phyloP scores from a whole-genome alignment of 2,329 filamentous ascomycete species.

The Xenosphaeropsis pyriputrescens region DNA sequence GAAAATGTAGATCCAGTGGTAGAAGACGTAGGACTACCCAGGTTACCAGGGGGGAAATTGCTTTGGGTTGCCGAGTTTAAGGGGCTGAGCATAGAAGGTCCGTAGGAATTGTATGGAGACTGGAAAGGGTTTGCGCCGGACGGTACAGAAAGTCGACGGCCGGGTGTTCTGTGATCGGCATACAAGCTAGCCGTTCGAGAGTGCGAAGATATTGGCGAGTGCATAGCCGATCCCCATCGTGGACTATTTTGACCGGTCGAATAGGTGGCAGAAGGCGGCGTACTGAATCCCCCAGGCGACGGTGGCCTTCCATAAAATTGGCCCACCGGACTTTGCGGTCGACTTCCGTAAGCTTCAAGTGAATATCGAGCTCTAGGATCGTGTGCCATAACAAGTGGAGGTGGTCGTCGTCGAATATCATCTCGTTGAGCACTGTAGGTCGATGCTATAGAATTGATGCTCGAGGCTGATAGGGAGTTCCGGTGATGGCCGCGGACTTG shows the following conservation, averaged over 20 bases:
- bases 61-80: slow-evolving; percentile 38
- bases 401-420: slow-evolving; percentile 58
- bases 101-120: slow-evolving; percentile 41
- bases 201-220: slow-evolving; percentile 58
- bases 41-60: slow-evolving; percentile 38
- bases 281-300: slow-evolving; percentile 63
- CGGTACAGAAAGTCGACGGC: slow-evolving; percentile 69
- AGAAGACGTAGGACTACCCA: slow-evolving; percentile 53
- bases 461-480: slow-evolving; percentile 75
- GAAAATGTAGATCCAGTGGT: slow-evolving; percentile 38
- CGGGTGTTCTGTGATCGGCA: slow-evolving; percentile 45
- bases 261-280: slow-evolving; percentile 72
- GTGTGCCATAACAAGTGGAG: slow-evolving; percentile 69
- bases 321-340: slow-evolving; percentile 35
- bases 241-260: slow-evolving; percentile 67
- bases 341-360: slow-evolving; percentile 49
- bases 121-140: slow-evolving; percentile 64
- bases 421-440: slow-evolving; percentile 24
- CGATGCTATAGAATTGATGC: slow-evolving; percentile 63
- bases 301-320: slow-evolving; percentile 52
- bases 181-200: slow-evolving; percentile 64
- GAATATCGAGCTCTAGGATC: slow-evolving; percentile 54
- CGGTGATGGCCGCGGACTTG: slow-evolving; percentile 65
- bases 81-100: slow-evolving; percentile 38
- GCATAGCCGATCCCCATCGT: slow-evolving; percentile 50